Evolutionary conservation across 306 rosid species (phyloP).

Genomic region (Lupinus albus): DNA sequence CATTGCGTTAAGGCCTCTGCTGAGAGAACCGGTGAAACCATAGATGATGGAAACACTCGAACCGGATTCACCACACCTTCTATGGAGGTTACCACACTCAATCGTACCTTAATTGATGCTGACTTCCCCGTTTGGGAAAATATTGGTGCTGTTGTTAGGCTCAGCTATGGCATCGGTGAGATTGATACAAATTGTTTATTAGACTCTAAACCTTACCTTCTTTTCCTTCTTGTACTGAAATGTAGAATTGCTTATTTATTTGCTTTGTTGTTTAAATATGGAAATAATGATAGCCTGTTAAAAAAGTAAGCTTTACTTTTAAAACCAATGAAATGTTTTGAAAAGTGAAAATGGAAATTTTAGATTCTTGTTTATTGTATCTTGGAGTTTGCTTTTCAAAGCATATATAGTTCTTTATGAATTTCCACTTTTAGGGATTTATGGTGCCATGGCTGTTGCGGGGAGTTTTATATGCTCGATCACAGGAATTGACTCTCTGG

Average conservation of each 20-base stretch:
- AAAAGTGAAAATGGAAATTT: conserved; percentile 21
- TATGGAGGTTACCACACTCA: conserved; percentile 79
- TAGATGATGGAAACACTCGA: conserved; percentile 50
- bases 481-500: conserved; percentile 79
- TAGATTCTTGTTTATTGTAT: not conserved
- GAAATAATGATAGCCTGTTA: not conserved
- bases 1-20: conserved; percentile 64
- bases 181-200: not conserved
- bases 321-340: not conserved
- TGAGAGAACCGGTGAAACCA: conserved; percentile 60
- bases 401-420: conserved; percentile 9
- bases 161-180: conserved; percentile 92
- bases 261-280: not conserved
- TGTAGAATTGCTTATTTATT: not conserved
- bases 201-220: not conserved
- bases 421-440: conserved; percentile 62
- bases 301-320: conserved; percentile 2
- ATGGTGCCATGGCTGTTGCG: conserved; percentile 91
- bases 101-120: conserved; percentile 57
- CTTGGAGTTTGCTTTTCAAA: conserved; percentile 18
- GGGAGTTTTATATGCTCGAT: conserved; percentile 88
- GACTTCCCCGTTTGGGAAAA: conserved; percentile 95
- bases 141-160: conserved; percentile 87
- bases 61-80: conserved; percentile 69
- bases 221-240: conserved; percentile 12